Percentiles rank a stretch among this genome's conserved stretches.
phyloP scores from a whole-genome alignment of 2,329 filamentous ascomycete species.

The Pseudovirgaria hyperparasitica region DNA sequence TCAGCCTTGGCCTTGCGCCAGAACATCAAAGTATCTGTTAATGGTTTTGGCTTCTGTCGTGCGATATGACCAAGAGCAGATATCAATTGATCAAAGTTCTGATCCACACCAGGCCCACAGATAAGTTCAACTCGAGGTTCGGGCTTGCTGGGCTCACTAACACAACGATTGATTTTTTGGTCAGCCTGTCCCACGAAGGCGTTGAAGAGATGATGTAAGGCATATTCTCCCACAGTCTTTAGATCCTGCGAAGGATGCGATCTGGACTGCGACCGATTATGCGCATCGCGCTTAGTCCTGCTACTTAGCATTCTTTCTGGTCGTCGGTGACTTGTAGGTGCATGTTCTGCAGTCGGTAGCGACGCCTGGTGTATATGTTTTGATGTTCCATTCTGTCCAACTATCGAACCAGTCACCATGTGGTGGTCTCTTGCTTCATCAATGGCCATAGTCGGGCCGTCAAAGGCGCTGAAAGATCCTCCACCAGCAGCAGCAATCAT shows the following conservation, averaged over 20 bases:
- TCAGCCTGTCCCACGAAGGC: conserved; percentile 96
- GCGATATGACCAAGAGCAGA: conserved; percentile 88
- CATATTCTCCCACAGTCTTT: conserved; percentile 96
- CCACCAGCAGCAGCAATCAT: conserved; percentile 48
- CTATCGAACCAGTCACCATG: conserved; percentile 15
- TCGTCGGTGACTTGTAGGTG: conserved; percentile 12
- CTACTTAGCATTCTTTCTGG: conserved; percentile 40
- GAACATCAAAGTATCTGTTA: conserved; percentile 96
- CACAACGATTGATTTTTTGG: conserved; percentile 82
- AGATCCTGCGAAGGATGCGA: conserved; percentile 60
- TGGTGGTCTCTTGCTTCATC: conserved; percentile 25
- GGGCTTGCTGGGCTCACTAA: conserved; percentile 64
- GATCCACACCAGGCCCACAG: conserved; percentile 80
- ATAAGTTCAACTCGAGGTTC: conserved; percentile 79
- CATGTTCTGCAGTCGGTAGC: conserved; percentile 6
- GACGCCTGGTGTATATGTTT: conserved; percentile 3
- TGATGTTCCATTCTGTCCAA: conserved; percentile 4
- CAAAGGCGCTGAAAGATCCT: conserved; percentile 13
- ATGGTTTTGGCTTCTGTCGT: conserved; percentile 79
- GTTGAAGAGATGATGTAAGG: conserved; percentile 89
- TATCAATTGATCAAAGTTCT: conserved; percentile 87
- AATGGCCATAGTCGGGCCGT: conserved; percentile 28
- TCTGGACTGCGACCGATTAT: conserved; percentile 56
- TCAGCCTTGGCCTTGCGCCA: conserved; percentile 97
- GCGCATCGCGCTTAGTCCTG: conserved; percentile 61